phyloP scores from a whole-genome alignment of 108 stramenopile genomes.

The Cyclotella sp. region DNA sequence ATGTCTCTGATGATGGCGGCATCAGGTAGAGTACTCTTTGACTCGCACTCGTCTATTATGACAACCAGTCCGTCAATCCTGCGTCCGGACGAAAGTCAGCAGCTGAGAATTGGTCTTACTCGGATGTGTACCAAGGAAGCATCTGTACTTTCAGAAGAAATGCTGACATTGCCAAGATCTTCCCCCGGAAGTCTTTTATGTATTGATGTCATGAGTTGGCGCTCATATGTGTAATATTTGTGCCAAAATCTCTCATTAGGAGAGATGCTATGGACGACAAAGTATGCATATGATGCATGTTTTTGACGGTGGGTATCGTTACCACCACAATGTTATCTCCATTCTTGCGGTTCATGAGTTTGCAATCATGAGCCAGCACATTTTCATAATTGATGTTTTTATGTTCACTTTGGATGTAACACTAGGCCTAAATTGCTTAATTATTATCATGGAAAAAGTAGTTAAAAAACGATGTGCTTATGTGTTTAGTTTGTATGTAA shows the following conservation, averaged over 20 bases:
- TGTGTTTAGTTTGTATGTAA: no score
- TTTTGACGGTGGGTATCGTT: not conserved
- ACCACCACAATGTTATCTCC: not conserved
- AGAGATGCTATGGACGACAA: conserved; percentile 8
- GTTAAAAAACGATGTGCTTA: no score
- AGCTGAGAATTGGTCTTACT: no score
- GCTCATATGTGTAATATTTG: conserved; percentile 30
- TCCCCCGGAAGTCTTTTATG: not conserved
- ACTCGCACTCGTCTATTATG: not conserved
- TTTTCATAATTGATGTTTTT: conserved; percentile 11
- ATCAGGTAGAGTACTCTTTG: not conserved
- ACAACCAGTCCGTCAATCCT: not conserved
- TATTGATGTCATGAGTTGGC: conserved; percentile 6
- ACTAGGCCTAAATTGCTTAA: not conserved
- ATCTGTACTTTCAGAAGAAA: conserved; percentile 2
- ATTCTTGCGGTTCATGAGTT: conserved; percentile 6
- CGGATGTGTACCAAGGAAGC: no score
- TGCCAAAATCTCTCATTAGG: conserved; percentile 13
- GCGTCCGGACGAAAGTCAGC: not conserved
- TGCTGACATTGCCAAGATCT: not conserved
- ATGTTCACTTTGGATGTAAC: conserved; percentile 4
- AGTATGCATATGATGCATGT: not conserved
- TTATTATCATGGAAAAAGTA: no score
- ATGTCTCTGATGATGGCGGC: not conserved
- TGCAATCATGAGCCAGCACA: conserved; percentile 13